Base-by-base conservation (phyloP, 2,329 filamentous ascomycete species). In the Aspergillus tamarii region DNA sequence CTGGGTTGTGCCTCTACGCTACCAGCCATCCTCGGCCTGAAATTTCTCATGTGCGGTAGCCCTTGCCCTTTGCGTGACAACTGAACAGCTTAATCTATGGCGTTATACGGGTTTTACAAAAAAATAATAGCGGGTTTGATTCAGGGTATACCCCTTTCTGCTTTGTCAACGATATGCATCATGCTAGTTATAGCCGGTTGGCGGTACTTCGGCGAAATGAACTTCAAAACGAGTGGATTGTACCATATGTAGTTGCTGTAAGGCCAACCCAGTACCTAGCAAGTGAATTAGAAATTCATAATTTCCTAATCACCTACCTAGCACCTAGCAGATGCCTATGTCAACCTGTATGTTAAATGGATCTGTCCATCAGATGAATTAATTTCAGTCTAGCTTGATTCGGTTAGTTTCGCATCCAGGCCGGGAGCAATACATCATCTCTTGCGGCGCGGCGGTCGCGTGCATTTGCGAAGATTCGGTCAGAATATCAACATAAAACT, bases 1-100 rank as follows among this genome's bases (percentile, higher is more conserved):
- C 68, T 98, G 94, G 94, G 89, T 95, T 66, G 84, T 96, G 16
- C 88, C 90, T 70, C 86, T 95, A 78, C 76, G 79, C 56, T 85
- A 77, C 69, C 77, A 78, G 45, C 65, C 74, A 3, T 56, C 72
- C 54, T 60, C 70, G 26, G 67, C 70, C 23, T 78, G 64, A 73
- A 6, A 50, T 59, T 57, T 11, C 14, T 59, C 30, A 12, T 50
- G 46, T 23, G 26, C 4, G 46, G 26, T 30, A 32, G 48, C 16
- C 48, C 16, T 14, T 52, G 28, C 48, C 9, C 28, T 32, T 32
- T n/a, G 32, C 30, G 36, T 52, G 45, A 59, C 32, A 32, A 59
- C 26, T 39, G 45, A 59, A 52, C n/a, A 30, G 28, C 26, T n/a
- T 53, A 19, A 54, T 8, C 45, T 36, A 48, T 36, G 39, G 53